Conservation (phyloP, 2,329 filamentous ascomycete species). For the Aureobasidium sp. region DNA sequence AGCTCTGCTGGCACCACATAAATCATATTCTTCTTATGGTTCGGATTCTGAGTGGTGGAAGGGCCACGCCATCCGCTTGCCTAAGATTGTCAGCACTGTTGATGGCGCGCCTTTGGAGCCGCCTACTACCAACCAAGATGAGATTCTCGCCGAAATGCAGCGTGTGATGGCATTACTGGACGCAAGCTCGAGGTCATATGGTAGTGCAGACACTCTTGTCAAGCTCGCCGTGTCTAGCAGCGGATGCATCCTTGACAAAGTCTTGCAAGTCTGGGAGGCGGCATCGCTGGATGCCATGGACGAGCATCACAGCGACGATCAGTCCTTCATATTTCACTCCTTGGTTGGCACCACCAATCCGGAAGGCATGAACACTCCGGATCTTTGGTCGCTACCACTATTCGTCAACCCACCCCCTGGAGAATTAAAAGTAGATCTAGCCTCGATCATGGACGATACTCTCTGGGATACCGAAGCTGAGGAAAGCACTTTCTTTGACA, state of each 20-base stretch:
- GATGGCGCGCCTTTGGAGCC: conserved; percentile 25
- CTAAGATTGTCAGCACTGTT: conserved; percentile 44
- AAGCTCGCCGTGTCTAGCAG: conserved; percentile 28
- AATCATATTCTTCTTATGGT: conserved; percentile 46
- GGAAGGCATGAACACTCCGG: conserved; percentile 21
- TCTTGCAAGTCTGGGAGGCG: conserved; percentile 23
- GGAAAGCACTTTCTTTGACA: conserved; percentile 21
- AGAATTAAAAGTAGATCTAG: conserved; percentile 28
- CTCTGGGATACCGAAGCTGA: conserved; percentile 27
- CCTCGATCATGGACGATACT: conserved; percentile 24
- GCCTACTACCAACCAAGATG: conserved; percentile 33
- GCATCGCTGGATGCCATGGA: conserved; percentile 19
- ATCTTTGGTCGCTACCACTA: conserved; percentile 18
- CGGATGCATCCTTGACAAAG: conserved; percentile 9
- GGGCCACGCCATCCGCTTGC: conserved; percentile 45
- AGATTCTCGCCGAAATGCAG: conserved; percentile 51
- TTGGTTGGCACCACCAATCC: conserved; percentile 22
- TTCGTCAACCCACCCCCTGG: conserved; percentile 24
- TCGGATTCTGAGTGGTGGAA: conserved; percentile 56
- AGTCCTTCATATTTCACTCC: conserved; percentile 25
- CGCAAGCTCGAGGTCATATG: conserved; percentile 51
- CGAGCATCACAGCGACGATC: conserved; percentile 1
- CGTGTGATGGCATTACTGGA: conserved; percentile 57
- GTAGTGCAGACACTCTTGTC: conserved; percentile 46
- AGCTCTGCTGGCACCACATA: conserved; percentile 45